Base-by-base conservation (phyloP, 208 protist species). In the Acanthamoeba polyphaga region DNA sequence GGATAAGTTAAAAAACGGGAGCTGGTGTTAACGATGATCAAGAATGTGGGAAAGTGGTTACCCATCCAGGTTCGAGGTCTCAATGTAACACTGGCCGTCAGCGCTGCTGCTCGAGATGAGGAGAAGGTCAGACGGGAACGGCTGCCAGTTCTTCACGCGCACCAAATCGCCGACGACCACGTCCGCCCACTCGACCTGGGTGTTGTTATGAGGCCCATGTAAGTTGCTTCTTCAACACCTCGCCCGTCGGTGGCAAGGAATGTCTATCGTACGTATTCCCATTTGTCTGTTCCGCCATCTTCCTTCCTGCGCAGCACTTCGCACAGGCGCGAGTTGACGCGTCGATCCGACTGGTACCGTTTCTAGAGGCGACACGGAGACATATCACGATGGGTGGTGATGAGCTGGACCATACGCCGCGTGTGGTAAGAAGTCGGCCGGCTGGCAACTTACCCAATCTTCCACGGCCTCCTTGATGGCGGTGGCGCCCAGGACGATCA, bases 31-130 rank as follows among this genome's bases (percentile, higher is more conserved):
- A 93, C 34, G 0, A 38, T 3, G 0, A 92, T 4, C 9, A 76
- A 49, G 53, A 8, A 32, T 43, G 10, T 55, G 34, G 15, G 1
- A 17, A 49, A 8, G 32, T 4, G 49, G 3, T 4, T 80, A 92
- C 93, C 98, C 98, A 95, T 99, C 98, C 55, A 99, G 95, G 96
- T 99, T 99, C 96, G 99, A 98, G 17, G 98, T 99, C 82, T 98
- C 97, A 60, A 99, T 98, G 96, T 98, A 98, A 78, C 88, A 94
- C 55, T 98, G 97, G 12, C 87, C 46, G 13, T 92, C 96, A 0
- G 95, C 84, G 85, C 97, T 96, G 27, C 98, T 98, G 19, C 97
- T 97, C 3, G 97, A 97, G 27, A 99, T n/a, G 15, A 98, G 97
- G 15, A 99, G 96, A 1, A 98, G 95, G 89, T 99, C 99, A 87